Evolutionary conservation across 306 rosid genomes (phyloP).

Genomic region (Sesbania bispinosa): DNA sequence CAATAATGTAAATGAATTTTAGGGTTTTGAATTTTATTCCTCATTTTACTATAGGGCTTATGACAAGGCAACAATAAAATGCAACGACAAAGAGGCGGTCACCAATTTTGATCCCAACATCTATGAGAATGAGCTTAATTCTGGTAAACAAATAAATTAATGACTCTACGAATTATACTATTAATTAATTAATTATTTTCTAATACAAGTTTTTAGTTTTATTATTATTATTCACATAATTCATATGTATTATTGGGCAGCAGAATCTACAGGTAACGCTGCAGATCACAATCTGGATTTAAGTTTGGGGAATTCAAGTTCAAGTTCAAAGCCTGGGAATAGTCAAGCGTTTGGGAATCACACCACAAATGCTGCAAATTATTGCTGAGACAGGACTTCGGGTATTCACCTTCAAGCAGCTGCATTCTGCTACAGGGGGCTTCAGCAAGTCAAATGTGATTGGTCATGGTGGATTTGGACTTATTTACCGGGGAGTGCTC

Average conservation of each 20-base stretch:
- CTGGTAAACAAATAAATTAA: conserved; percentile 48
- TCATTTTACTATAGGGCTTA: conserved; percentile 61
- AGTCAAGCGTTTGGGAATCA: conserved; percentile 27
- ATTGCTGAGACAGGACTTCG: conserved; percentile 60
- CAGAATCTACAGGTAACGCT: conserved; percentile 43
- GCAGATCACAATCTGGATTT: conserved; percentile 62
- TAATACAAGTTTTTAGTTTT: neutral
- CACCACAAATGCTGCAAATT: conserved; percentile 19
- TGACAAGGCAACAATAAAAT: conserved; percentile 97
- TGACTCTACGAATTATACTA: neutral
- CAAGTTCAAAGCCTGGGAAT: conserved; percentile 32
- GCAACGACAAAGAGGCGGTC: conserved; percentile 96
- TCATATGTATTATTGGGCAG: neutral
- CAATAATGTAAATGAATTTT: neutral
- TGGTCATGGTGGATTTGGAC: conserved; percentile 88
- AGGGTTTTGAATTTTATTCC: conserved; percentile 11
- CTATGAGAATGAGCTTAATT: conserved; percentile 74
- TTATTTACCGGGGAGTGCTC: conserved; percentile 83
- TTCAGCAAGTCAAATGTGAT: conserved; percentile 89
- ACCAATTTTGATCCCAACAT: conserved; percentile 98
- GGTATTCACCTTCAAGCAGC: conserved; percentile 86
- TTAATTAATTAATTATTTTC: neutral
- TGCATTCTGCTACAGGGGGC: conserved; percentile 83
- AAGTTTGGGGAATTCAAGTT: conserved; percentile 68
- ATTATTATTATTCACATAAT: neutral